Evolutionary conservation across 768 basidiomycete species (phyloP).

Genomic region (Pleurotus platypus): DNA sequence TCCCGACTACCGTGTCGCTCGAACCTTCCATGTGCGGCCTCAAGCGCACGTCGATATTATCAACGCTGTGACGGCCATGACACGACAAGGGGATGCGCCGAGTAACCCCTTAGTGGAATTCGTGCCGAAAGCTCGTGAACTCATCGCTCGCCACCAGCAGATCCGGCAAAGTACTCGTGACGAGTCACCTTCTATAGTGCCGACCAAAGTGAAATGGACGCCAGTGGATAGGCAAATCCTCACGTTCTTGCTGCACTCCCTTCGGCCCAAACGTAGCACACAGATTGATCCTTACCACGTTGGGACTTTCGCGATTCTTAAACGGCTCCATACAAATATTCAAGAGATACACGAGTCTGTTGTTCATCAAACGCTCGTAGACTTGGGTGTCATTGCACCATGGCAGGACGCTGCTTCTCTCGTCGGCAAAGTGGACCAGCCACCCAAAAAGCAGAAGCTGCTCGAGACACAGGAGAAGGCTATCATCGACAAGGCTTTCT

Average conservation of each 20-base stretch:
- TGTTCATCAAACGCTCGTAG: slow-evolving; percentile 50
- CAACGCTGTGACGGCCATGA: slow-evolving; percentile 43
- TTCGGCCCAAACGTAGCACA: slow-evolving; percentile 41
- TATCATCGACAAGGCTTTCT: slow-evolving; percentile 24
- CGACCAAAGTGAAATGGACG: slow-evolving; percentile 37
- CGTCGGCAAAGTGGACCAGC: slow-evolving; percentile 30
- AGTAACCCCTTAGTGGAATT: slow-evolving; percentile 43
- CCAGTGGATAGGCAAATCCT: slow-evolving; percentile 54
- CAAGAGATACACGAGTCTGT: slow-evolving; percentile 26
- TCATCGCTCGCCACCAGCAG: slow-evolving; percentile 34
- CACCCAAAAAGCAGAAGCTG: slow-evolving; percentile 25
- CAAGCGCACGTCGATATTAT: slow-evolving; percentile 50
- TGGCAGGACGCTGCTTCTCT: slow-evolving; percentile 71
- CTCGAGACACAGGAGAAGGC: slow-evolving; percentile 21
- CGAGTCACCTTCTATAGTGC: slow-evolving; percentile 24
- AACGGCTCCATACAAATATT: slow-evolving; percentile 40
- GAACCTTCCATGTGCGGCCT: slow-evolving; percentile 65
- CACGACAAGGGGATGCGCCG: slow-evolving; percentile 25
- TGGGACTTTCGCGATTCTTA: slow-evolving; percentile 53
- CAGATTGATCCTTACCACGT: slow-evolving; percentile 65
- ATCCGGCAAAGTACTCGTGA: slow-evolving; percentile 24
- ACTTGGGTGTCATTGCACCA: slow-evolving; percentile 71
- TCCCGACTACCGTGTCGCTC: slow-evolving; percentile 42
- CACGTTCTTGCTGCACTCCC: slow-evolving; percentile 51
- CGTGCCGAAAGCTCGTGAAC: slow-evolving; percentile 39